A percentile compares a stretch with the other conserved stretches of the same genome.
These are phyloP conservation scores for Pezicula neosporulosa DNA, from an alignment of 2,329 filamentous ascomycete species.

Conservation along the genomic window DNA sequence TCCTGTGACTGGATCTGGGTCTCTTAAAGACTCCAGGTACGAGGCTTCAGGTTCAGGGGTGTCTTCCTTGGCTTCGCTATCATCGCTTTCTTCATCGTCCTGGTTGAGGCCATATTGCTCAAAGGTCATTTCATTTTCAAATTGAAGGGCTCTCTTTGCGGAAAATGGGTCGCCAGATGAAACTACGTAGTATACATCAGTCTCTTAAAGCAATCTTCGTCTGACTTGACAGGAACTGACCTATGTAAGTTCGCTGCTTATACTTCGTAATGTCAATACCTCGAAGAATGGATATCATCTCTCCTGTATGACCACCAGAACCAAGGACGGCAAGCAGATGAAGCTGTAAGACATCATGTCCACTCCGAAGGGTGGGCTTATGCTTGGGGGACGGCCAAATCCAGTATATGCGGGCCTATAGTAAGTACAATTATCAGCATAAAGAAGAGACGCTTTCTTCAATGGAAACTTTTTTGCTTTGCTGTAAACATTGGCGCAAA, in stretches of 20 bases:
- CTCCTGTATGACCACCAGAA: conserved; percentile 89
- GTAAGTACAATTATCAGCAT: background rate
- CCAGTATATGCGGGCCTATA: background rate
- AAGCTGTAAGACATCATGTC: background rate
- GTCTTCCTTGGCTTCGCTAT: background rate
- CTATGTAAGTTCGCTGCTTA: conserved; percentile 70
- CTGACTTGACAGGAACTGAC: background rate
- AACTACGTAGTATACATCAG: conserved; percentile 42
- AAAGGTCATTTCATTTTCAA: conserved; percentile 42
- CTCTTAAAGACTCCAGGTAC: conserved; percentile 10
- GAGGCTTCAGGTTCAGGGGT: background rate
- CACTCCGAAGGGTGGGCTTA: background rate
- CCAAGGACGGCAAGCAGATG: conserved; percentile 82
- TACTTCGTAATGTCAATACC: conserved; percentile 46
- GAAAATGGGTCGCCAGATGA: conserved; percentile 72
- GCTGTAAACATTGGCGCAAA: no score
- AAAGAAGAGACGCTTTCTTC: background rate
- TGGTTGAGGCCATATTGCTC: no score
- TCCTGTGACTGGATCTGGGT: conserved; percentile 14
- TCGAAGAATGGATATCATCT: conserved; percentile 84
- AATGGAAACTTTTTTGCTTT: no score
- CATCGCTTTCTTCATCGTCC: no score
- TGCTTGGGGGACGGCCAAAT: background rate
- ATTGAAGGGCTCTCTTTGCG: conserved; percentile 56
- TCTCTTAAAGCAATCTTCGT: background rate